These are phyloP conservation scores for Rhododendron griersonianum DNA, from an alignment of 148 eudicot genomes.

Conservation along the genomic window DNA sequence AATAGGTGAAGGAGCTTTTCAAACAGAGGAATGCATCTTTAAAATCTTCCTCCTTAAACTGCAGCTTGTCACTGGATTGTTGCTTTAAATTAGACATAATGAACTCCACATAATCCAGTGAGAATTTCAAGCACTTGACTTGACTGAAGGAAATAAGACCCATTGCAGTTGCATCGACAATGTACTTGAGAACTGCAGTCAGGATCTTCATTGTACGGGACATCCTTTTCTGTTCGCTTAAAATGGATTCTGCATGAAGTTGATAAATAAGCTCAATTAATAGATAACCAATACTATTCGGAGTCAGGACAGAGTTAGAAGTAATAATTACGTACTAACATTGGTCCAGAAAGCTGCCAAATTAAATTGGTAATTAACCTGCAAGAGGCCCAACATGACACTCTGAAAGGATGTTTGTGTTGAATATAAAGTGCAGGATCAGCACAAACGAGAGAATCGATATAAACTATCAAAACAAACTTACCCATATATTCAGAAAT, in stretches of 20 bases:
- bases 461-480: neutral
- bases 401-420: neutral
- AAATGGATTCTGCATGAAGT: slow-evolving; percentile 31
- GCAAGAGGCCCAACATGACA: neutral
- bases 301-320: neutral
- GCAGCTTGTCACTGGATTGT: slow-evolving; percentile 34
- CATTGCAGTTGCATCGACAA: slow-evolving; percentile 51
- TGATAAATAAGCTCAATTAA: neutral
- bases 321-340: neutral
- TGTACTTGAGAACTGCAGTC: slow-evolving; percentile 69
- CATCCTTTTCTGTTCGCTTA: slow-evolving; percentile 32
- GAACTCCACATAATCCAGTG: slow-evolving; percentile 40
- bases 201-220: slow-evolving; percentile 56
- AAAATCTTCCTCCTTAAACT: slow-evolving; percentile 47
- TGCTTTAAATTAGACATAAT: slow-evolving; percentile 43
- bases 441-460: neutral
- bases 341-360: neutral
- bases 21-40: slow-evolving; percentile 51
- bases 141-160: slow-evolving; percentile 32
- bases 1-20: slow-evolving; percentile 77
- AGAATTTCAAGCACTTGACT: slow-evolving; percentile 47
- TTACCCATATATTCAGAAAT: neutral
- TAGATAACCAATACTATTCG: neutral
- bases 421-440: neutral
- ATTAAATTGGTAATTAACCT: neutral